Conservation (phyloP, 176 grass and related monocot genomes). For the Carex myosuroides region DNA sequence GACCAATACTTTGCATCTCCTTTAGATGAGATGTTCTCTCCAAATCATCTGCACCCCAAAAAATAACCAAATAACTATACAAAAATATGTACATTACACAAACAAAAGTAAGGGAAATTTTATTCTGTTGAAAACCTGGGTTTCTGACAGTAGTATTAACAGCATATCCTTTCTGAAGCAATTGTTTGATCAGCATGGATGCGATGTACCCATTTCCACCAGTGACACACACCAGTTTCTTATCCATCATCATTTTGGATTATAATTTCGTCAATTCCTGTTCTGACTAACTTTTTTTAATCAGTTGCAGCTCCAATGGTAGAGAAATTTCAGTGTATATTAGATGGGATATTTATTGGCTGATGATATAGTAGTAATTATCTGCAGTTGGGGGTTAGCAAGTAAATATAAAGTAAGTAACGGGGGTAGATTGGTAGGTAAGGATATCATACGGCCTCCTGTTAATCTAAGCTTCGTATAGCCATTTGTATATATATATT, state of each 20-base stretch:
- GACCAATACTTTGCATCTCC: conserved; percentile 42
- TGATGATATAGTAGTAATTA: not conserved
- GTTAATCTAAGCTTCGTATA: not conserved
- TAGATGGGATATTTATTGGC: not conserved
- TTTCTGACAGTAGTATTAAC: conserved; percentile 61
- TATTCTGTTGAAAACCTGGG: conserved; percentile 23
- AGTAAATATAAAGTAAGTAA: not conserved
- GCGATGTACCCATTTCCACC: conserved; percentile 60
- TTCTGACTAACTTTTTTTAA: too few relatives aligned
- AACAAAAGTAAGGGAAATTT: not conserved
- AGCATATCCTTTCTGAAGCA: conserved; percentile 51
- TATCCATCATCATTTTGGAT: not conserved
- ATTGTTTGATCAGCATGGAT: conserved; percentile 44
- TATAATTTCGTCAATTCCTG: not conserved
- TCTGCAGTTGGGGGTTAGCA: not conserved
- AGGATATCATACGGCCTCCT: not conserved
- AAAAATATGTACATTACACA: not conserved
- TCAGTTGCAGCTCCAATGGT: not conserved
- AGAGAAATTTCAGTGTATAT: not conserved
- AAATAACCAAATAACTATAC: not conserved
- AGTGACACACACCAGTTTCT: conserved; percentile 52
- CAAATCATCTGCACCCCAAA: conserved; percentile 28
- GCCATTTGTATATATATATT: not conserved
- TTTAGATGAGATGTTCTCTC: conserved; percentile 33
- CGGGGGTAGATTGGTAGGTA: not conserved